These are phyloP conservation scores for Kregervanrija delftensis DNA, from an alignment of 805 yeast species.

Conservation along the genomic window DNA sequence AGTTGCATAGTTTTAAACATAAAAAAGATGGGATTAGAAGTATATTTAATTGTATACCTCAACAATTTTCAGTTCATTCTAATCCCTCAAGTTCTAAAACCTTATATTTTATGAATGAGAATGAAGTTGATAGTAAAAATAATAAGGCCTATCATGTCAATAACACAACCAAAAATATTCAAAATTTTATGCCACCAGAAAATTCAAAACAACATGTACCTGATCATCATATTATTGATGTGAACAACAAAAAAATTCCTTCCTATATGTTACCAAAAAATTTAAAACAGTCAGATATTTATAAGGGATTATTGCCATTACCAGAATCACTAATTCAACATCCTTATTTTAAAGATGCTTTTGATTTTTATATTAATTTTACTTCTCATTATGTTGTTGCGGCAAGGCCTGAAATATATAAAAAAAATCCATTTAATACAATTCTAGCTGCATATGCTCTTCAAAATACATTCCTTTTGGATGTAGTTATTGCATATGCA, in stretches of 20 bases:
- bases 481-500: conserved; percentile 45
- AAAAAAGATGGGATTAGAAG: conserved; percentile 1
- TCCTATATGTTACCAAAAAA: too few relatives aligned
- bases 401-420: conserved; percentile 48
- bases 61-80: too few relatives aligned
- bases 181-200: background rate
- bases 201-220: background rate
- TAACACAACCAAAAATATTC: background rate
- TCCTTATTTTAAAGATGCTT: conserved; percentile 51
- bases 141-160: background rate
- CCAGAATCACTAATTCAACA: conserved; percentile 55
- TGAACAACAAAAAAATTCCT: too few relatives aligned
- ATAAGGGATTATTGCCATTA: conserved; percentile 27
- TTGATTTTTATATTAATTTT: conserved; percentile 53
- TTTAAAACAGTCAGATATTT: background rate
- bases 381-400: conserved; percentile 60
- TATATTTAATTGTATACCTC: conserved; percentile 1
- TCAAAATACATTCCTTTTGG: conserved; percentile 44
- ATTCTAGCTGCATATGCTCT: conserved; percentile 61
- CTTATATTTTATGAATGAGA: background rate
- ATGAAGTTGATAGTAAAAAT: background rate
- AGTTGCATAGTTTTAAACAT: background rate
- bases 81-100: too few relatives aligned
- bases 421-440: conserved; percentile 60
- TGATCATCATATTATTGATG: background rate